These are phyloP conservation scores for Naganishia vaughanmartiniae DNA, from an alignment of 768 basidiomycete genomes.

Conservation along the genomic window DNA sequence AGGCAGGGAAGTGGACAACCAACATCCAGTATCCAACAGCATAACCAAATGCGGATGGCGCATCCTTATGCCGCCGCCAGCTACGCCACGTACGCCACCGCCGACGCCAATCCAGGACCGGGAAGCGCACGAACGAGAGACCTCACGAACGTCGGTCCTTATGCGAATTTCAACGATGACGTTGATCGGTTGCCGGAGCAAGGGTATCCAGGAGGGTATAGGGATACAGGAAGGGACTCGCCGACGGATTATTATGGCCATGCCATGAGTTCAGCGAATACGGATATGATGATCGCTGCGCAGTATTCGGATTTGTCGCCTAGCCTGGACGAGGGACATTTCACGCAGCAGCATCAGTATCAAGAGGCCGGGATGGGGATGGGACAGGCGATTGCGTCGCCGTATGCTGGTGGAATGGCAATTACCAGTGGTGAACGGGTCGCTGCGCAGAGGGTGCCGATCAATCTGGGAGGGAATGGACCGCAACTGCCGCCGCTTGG, in stretches of 20 bases:
- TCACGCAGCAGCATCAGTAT: background rate
- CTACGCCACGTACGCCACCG: background rate
- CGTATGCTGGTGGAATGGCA: constrained; percentile 17
- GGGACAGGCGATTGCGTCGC: background rate
- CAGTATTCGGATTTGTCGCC: constrained; percentile 20
- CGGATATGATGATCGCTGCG: constrained; percentile 17
- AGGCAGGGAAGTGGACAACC: background rate
- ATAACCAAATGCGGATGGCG: constrained; percentile 14
- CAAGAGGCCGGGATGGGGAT: background rate
- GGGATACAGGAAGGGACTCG: constrained; percentile 9
- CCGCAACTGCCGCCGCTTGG: constrained; percentile 22
- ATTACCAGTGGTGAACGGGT: constrained; percentile 6
- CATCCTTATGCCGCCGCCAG: constrained; percentile 5
- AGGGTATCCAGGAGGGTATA: background rate
- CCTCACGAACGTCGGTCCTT: constrained; percentile 19
- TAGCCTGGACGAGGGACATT: constrained; percentile 18
- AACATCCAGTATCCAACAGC: background rate
- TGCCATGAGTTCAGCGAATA: constrained; percentile 16
- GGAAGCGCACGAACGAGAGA: constrained; percentile 15
- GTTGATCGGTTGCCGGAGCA: background rate
- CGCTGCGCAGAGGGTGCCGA: constrained; percentile 5
- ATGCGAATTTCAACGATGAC: constrained; percentile 19
- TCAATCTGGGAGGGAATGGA: background rate
- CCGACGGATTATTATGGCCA: constrained; percentile 31
- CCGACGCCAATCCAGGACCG: background rate